Conservation (phyloP, 805 yeast genomes). For the Diddensiella santjacobensis region DNA sequence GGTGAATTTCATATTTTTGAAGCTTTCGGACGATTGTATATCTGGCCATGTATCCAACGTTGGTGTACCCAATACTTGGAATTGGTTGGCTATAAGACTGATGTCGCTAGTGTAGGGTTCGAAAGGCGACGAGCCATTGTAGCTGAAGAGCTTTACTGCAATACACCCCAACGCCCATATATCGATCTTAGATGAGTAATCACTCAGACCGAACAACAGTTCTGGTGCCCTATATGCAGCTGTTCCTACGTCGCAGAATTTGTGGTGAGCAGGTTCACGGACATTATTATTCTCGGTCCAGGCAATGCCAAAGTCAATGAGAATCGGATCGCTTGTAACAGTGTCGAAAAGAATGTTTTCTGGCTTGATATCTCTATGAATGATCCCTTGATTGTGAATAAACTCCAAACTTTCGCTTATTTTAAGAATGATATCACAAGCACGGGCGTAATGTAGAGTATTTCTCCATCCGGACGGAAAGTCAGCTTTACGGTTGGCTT, state of each 20-base stretch:
- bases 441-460: slow-evolving; percentile 37
- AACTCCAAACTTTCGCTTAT: slow-evolving; percentile 25
- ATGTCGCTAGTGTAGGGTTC: slow-evolving; percentile 51
- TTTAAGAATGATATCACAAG: slow-evolving; percentile 23
- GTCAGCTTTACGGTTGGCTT: slow-evolving; percentile 34
- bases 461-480: slow-evolving; percentile 34
- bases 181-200: slow-evolving; percentile 38
- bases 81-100: slow-evolving; percentile 50
- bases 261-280: slow-evolving; percentile 29
- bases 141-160: slow-evolving; percentile 48
- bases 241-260: slow-evolving; percentile 54
- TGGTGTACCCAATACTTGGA: slow-evolving; percentile 63
- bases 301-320: slow-evolving; percentile 71
- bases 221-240: slow-evolving; percentile 44
- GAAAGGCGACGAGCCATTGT: slow-evolving; percentile 38
- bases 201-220: slow-evolving; percentile 43
- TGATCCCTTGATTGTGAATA: slow-evolving; percentile 31
- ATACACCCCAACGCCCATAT: slow-evolving; percentile 61
- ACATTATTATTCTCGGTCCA: slow-evolving; percentile 43
- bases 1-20: slow-evolving; percentile 18
- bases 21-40: slow-evolving; percentile 13
- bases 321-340: slow-evolving; percentile 30
- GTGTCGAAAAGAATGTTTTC: slow-evolving; percentile 60
- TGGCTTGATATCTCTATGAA: slow-evolving; percentile 54
- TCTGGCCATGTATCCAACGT: slow-evolving; percentile 25